Conservation (phyloP, 2,329 filamentous ascomycete species). For the Aspergillus fischeri region DNA sequence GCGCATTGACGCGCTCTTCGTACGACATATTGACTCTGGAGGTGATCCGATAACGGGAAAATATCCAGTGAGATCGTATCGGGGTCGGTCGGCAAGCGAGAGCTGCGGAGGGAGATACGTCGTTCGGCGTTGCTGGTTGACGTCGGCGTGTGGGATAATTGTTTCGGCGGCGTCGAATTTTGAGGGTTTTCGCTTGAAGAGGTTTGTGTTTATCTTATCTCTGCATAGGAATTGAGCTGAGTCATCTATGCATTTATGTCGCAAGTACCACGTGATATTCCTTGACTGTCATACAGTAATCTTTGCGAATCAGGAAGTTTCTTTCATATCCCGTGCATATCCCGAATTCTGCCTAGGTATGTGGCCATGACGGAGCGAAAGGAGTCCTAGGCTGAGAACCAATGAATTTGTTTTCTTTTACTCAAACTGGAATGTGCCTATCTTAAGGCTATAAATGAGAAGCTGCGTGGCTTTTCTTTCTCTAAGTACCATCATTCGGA, state of each 20-base stretch:
- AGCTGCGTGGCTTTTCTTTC: too few relatives aligned
- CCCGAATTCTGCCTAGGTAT: too few relatives aligned
- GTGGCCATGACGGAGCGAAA: too few relatives aligned
- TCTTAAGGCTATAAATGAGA: too few relatives aligned
- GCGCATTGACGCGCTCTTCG: conserved; percentile 41
- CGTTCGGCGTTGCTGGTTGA: conserved; percentile 21
- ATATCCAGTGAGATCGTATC: conserved; percentile 2
- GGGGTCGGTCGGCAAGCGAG: conserved; percentile 16
- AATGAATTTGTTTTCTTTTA: too few relatives aligned
- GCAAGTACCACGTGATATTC: not conserved
- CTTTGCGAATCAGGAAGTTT: too few relatives aligned
- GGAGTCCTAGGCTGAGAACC: too few relatives aligned
- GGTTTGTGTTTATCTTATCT: conserved; percentile 46
- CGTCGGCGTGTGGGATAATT: conserved; percentile 34
- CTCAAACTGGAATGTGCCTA: too few relatives aligned
- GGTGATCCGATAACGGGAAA: conserved; percentile 9
- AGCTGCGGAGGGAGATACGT: conserved; percentile 20
- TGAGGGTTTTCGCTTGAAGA: conserved; percentile 44
- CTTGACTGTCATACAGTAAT: not conserved
- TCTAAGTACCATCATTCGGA: not conserved
- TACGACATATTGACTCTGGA: conserved; percentile 40
- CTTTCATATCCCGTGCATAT: not conserved
- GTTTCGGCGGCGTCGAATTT: conserved; percentile 38
- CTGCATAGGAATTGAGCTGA: conserved; percentile 24
- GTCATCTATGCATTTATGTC: conserved; percentile 22